Evolutionary conservation across 1,284 basidiomycete genomes (phyloP), one percentile per base, ranked within the genome.

Genomic region (Inonotus hispidus): DNA sequence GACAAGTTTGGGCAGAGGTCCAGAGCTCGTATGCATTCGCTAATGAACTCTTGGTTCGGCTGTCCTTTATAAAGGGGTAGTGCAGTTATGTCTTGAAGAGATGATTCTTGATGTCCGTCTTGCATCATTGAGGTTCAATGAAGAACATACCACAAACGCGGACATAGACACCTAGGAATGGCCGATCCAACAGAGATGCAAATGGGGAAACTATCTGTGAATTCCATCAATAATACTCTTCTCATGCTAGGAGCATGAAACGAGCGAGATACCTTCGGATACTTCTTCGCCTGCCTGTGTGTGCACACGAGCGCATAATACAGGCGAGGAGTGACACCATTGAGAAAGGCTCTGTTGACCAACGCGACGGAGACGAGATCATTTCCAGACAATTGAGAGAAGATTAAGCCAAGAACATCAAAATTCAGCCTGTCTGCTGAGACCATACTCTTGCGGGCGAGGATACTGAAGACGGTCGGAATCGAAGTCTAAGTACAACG

Each of bases 361-460:
- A 83, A 80, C 0, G 84, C 79, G 21, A 83, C 74, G 1, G 81
- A 78, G 29, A 80, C 76, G 27, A 90, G 77, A 66, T 88, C 85
- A 27, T 78, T 71, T 2, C 77, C 77, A 54, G 75, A 68, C 6
- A 90, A 73, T 66, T 78, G 74, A 0, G 73, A 69, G 63, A 86
- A 85, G 11, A 90, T 81, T 14, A 83, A 73, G 64, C 85, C 83
- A 49, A 89, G 77, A 54, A 90, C 84, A 71, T 90, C 88, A 21
- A 82, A 76, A 64, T 89, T 84, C 45, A 88, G 73, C 65, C 82
- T 86, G 62, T 85, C 80, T n/a, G 82, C 83, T 49, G 83, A 79
- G 49, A 84, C 80, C 84, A 87, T 87, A 32, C 8, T 32, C 41
- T 13, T 1, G n/a, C 16, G 41, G 8, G n/a, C 11, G 46, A 49